Conservation (phyloP, 805 yeast genomes). For the Cyberlindnera xishuangbannaensis region DNA sequence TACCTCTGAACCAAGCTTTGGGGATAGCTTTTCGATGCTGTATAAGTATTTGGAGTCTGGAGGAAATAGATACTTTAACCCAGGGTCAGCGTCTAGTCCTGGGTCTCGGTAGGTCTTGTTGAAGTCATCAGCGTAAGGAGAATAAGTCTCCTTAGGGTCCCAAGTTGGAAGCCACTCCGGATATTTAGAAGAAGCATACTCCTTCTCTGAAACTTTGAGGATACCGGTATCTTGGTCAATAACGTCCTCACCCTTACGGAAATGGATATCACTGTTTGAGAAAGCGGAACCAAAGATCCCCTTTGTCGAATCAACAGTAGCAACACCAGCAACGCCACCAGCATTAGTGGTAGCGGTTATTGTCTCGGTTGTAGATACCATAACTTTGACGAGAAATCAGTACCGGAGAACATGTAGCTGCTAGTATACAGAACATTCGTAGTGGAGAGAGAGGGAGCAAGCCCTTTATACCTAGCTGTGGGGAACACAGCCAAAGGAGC, state of each 20-base stretch:
- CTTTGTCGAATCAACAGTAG: no score
- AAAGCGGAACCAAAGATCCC: no score
- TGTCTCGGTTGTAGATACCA: no score
- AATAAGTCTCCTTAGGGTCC: constrained; percentile 52
- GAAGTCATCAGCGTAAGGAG: constrained; percentile 46
- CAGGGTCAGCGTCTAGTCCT: constrained; percentile 63
- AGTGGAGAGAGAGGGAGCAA: no score
- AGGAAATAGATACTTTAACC: constrained; percentile 46
- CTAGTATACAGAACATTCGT: no score
- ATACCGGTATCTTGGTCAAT: constrained; percentile 40
- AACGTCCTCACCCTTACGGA: constrained; percentile 45
- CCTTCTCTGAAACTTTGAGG: constrained; percentile 37
- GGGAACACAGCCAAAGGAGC: no score
- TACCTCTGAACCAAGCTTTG: constrained; percentile 65
- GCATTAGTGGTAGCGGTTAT: no score
- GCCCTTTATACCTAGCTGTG: no score
- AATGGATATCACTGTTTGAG: constrained; percentile 36
- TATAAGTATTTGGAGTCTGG: constrained; percentile 21
- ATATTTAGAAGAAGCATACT: constrained; percentile 30
- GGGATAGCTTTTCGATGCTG: constrained; percentile 43
- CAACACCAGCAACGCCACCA: no score
- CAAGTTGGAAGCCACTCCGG: constrained; percentile 65
- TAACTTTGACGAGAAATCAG: no score
- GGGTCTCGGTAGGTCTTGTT: constrained; percentile 45
- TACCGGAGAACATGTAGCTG: no score